Percentiles rank a stretch among this genome's conserved stretches.
phyloP scores from a whole-genome alignment of 208 protist genomes.

The Giardia muris region DNA sequence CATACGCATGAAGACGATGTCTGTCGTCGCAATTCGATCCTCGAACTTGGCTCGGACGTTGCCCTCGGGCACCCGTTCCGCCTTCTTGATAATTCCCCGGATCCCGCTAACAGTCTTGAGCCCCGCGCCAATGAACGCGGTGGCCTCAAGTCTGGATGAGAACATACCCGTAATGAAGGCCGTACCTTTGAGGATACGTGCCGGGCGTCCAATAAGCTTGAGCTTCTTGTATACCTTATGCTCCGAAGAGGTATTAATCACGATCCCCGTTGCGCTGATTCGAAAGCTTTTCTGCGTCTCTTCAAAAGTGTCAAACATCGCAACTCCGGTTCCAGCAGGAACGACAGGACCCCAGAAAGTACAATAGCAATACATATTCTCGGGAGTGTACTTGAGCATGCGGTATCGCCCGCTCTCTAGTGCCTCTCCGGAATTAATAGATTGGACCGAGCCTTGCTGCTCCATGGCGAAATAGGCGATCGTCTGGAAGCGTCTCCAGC shows the following conservation, averaged over 20 bases:
- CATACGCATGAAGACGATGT: conserved; percentile 92
- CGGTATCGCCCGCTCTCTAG: conserved; percentile 40
- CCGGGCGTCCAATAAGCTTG: conserved; percentile 82
- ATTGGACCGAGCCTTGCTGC: conserved; percentile 51
- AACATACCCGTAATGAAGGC: conserved; percentile 82
- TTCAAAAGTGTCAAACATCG: conserved; percentile 38
- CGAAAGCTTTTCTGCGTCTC: conserved; percentile 57
- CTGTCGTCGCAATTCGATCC: conserved; percentile 85
- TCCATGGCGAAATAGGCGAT: conserved; percentile 75
- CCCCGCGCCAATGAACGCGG: conserved; percentile 91
- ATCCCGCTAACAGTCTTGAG: conserved; percentile 90
- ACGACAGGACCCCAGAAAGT: conserved; percentile 84
- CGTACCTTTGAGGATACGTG: conserved; percentile 89
- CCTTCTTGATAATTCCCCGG: conserved; percentile 89
- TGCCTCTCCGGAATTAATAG: not conserved
- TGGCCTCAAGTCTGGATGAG: conserved; percentile 50
- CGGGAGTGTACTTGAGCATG: conserved; percentile 95
- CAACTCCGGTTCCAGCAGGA: conserved; percentile 68
- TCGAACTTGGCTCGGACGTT: conserved; percentile 92
- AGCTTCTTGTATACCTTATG: conserved; percentile 94
- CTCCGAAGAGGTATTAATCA: conserved; percentile 74
- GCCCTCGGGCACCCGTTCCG: conserved; percentile 59
- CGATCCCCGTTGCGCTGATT: conserved; percentile 60
- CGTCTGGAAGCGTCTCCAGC: conserved; percentile 93
- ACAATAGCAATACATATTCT: conserved; percentile 92